These are phyloP conservation scores for Avena sativa DNA, from an alignment of 176 grass and related monocot genomes.

Conservation along the genomic window DNA sequence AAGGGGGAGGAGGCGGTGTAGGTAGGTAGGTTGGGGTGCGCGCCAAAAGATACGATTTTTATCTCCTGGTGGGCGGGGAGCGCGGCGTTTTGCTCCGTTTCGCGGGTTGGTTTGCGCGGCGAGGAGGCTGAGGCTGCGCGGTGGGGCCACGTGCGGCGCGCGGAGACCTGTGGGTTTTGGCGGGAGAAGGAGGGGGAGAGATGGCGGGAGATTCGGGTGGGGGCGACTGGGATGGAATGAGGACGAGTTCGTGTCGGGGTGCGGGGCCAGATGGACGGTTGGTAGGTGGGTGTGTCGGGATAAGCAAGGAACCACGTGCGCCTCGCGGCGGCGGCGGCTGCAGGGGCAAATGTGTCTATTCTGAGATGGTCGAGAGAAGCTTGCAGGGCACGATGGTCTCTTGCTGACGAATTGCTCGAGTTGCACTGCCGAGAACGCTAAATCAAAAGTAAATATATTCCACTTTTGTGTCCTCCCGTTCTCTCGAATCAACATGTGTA, in stretches of 20 bases:
- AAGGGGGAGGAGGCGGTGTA: neutral
- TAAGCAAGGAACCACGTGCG: constrained; percentile 37
- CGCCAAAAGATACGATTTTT: constrained; percentile 43
- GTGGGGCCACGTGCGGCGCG: neutral
- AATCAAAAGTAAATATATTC: no score
- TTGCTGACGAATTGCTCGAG: no score
- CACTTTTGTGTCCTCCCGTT: no score
- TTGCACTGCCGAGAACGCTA: no score
- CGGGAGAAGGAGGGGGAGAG: constrained; percentile 36
- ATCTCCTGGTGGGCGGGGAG: neutral
- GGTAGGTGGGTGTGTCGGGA: constrained; percentile 36
- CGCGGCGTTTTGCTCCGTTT: neutral
- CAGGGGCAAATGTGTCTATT: constrained; percentile 10
- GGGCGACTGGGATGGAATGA: neutral
- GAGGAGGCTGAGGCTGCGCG: constrained; percentile 27
- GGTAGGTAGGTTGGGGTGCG: constrained; percentile 31
- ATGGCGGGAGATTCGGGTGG: constrained; percentile 59
- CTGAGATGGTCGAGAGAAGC: neutral
- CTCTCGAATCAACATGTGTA: no score
- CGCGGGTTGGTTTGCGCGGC: constrained; percentile 36
- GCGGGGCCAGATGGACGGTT: neutral
- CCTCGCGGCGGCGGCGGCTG: neutral
- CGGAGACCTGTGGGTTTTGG: constrained; percentile 38
- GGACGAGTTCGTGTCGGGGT: neutral
- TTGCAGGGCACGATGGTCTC: neutral